Evolutionary conservation across 345 rosid species (phyloP).

Genomic region (Citrus sinensis): DVS_A1.0 CM039164.1:5845001-5845500

Average conservation of each 20-base stretch:
- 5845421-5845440: neutral
- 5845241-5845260: neutral
- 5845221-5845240: neutral
- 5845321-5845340: neutral
- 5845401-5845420: neutral
- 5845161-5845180: neutral
- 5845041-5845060: neutral
- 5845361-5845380: neutral
- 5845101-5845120: neutral
- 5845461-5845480: neutral
- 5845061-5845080: neutral
- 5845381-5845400: neutral
- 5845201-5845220: neutral
- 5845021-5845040: neutral
- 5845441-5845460: neutral
- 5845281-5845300: neutral
- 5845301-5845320: neutral
- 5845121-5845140: neutral
- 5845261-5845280: neutral
- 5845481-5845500: neutral
- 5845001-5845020: neutral
- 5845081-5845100: neutral
- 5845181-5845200: neutral
- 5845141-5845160: neutral
- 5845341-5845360: neutral